Percentiles rank a stretch among this genome's conserved stretches.
These are phyloP conservation scores for Phlegmacium glaucopus DNA, from an alignment of 768 basidiomycete species.

Conservation along the genomic window DNA sequence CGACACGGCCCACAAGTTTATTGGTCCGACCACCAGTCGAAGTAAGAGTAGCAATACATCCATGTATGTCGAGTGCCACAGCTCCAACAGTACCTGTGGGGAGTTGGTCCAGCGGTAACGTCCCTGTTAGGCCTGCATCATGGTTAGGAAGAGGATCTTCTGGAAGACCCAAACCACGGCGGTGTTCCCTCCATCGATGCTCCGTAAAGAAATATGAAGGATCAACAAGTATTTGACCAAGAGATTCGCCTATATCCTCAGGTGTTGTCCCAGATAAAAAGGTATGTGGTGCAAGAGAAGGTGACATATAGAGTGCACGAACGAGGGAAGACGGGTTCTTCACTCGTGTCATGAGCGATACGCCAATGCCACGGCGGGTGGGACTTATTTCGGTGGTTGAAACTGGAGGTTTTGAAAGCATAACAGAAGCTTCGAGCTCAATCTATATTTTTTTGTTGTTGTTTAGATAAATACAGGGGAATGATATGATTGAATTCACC, in stretches of 20 bases:
- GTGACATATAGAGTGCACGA: slow-evolving; percentile 68
- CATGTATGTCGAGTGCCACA: slow-evolving; percentile 71
- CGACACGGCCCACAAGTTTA: slow-evolving; percentile 79
- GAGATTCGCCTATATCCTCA: slow-evolving; percentile 53
- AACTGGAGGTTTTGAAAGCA: slow-evolving; percentile 75
- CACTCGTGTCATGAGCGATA: slow-evolving; percentile 62
- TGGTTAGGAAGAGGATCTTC: slow-evolving; percentile 52
- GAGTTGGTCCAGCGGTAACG: slow-evolving; percentile 45
- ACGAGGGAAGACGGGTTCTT: slow-evolving; percentile 75
- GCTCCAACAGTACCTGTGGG: slow-evolving; percentile 85
- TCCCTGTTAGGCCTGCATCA: slow-evolving; percentile 9
- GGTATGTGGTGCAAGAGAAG: slow-evolving; percentile 56
- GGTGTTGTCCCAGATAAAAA: slow-evolving; percentile 67
- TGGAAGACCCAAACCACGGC: slow-evolving; percentile 69
- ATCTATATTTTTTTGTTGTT: slow-evolving; percentile 40
- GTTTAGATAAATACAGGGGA: no score
- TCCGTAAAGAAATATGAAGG: slow-evolving; percentile 79
- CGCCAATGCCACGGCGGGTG: slow-evolving; percentile 57
- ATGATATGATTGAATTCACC: slow-evolving; percentile 42
- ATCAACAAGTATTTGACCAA: slow-evolving; percentile 60
- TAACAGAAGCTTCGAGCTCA: slow-evolving; percentile 78
- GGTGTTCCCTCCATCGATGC: slow-evolving; percentile 73
- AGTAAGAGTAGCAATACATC: slow-evolving; percentile 70
- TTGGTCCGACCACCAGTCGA: slow-evolving; percentile 84
- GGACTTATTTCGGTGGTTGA: slow-evolving; percentile 57